Percentiles rank a stretch among this genome's conserved stretches.
These are phyloP conservation scores for Xerocomus minutiporus DNA, from an alignment of 1,284 basidiomycete species.

Conservation along the genomic window DNA sequence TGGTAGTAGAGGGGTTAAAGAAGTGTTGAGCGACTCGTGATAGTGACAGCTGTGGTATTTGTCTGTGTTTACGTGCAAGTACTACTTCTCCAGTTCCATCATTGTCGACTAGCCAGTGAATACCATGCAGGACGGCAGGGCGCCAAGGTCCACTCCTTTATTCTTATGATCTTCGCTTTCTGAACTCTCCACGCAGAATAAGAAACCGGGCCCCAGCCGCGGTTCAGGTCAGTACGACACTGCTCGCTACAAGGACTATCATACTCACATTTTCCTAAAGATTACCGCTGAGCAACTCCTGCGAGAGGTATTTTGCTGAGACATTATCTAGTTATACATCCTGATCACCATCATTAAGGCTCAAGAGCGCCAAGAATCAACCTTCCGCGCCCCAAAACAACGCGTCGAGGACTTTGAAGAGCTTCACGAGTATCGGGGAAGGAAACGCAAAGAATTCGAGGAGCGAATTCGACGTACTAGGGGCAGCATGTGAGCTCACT, in stretches of 20 bases:
- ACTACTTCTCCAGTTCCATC: background rate
- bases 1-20: constrained; percentile 24
- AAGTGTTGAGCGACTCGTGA: constrained; percentile 12
- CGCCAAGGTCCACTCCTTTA: constrained; percentile 40
- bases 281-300: constrained; percentile 98
- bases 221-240: constrained; percentile 60
- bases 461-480: constrained; percentile 89
- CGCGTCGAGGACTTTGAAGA: constrained; percentile 97
- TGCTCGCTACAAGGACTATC: background rate
- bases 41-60: constrained; percentile 12
- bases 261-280: constrained; percentile 38
- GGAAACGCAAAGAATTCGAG: constrained; percentile 96
- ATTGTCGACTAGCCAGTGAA: background rate
- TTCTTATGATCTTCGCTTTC: background rate
- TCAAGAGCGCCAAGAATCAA: constrained; percentile 93
- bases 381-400: constrained; percentile 88
- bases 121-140: constrained; percentile 52
- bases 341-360: constrained; percentile 47
- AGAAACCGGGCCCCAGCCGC: constrained; percentile 93
- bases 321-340: background rate
- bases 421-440: constrained; percentile 89
- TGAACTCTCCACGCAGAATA: constrained; percentile 48
- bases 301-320: constrained; percentile 63
- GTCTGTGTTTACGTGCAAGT: constrained; percentile 16
- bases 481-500: constrained; percentile 65